These are phyloP conservation scores for Cadophora luteo-olivacea DNA, from an alignment of 2,329 filamentous ascomycete species.

Conservation along the genomic window DNA sequence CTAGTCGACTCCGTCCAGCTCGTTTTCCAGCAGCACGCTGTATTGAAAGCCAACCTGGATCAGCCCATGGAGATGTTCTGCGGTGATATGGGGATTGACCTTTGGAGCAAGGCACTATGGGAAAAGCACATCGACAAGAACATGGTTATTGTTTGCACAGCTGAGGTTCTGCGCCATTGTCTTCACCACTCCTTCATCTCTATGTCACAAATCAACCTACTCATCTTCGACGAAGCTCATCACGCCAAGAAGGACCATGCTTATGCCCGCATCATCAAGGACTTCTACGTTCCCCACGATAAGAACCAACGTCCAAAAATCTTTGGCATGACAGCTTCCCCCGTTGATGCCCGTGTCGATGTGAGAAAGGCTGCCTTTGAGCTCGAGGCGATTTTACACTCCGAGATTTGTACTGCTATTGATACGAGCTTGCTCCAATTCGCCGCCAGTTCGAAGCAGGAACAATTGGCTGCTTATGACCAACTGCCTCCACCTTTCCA, in stretches of 20 bases:
- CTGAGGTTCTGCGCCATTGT: slow-evolving; percentile 81
- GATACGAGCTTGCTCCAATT: slow-evolving; percentile 65
- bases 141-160: slow-evolving; percentile 91
- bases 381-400: slow-evolving; percentile 79
- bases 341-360: slow-evolving; percentile 82
- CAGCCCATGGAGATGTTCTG: slow-evolving; percentile 76
- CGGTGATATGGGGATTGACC: slow-evolving; percentile 68
- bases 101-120: slow-evolving; percentile 68
- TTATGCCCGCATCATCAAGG: slow-evolving; percentile 88
- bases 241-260: slow-evolving; percentile 94
- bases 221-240: slow-evolving; percentile 96
- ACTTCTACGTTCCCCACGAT: slow-evolving; percentile 69
- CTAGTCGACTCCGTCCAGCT: slow-evolving; percentile 87
- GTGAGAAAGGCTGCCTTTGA: slow-evolving; percentile 72
- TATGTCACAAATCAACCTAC: slow-evolving; percentile 84
- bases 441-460: slow-evolving; percentile 64
- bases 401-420: slow-evolving; percentile 79
- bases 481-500: slow-evolving; percentile 57
- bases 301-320: slow-evolving; percentile 69
- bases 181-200: slow-evolving; percentile 79
- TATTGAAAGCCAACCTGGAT: slow-evolving; percentile 81
- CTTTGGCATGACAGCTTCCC: slow-evolving; percentile 97
- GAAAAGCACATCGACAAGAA: slow-evolving; percentile 63
- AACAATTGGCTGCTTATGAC: slow-evolving; percentile 61
- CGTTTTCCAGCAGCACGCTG: slow-evolving; percentile 86